Percentiles rank a stretch among this genome's conserved stretches.
Evolutionary conservation across 129 eudicot genomes (phyloP).

Genomic region (Tagetes patula): DNA sequence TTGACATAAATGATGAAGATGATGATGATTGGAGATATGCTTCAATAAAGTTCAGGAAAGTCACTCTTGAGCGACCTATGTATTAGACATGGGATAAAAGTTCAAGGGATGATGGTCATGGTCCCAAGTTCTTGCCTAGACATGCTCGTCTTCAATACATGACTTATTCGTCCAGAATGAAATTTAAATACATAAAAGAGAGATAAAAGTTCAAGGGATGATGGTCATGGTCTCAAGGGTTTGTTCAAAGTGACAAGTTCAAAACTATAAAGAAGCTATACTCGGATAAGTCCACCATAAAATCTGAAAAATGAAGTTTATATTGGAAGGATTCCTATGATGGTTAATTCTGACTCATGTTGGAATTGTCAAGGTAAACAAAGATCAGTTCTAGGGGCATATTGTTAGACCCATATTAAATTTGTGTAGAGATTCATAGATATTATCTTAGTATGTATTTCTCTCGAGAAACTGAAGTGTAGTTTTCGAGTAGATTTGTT

Average conservation of each 20-base stretch:
- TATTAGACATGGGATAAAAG: constrained; percentile 59
- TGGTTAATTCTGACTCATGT: constrained; percentile 86
- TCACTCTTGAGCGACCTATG: constrained; percentile 64
- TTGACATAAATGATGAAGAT: constrained; percentile 13
- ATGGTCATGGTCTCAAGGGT: constrained; percentile 33
- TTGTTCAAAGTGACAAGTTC: constrained; percentile 72
- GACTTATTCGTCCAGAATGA: constrained; percentile 67
- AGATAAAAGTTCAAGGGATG: constrained; percentile 44
- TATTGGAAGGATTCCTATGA: constrained; percentile 82
- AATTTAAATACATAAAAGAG: constrained; percentile 32
- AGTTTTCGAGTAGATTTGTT: too few species aligned
- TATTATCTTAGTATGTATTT: too few species aligned
- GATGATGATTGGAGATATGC: constrained; percentile 62
- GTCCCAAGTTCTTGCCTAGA: constrained; percentile 54
- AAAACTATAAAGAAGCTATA: constrained; percentile 61
- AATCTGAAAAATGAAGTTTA: constrained; percentile 37
- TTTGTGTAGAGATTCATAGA: too few species aligned
- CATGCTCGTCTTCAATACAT: constrained; percentile 88
- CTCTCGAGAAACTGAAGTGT: too few species aligned
- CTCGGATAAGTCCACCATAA: constrained; percentile 44
- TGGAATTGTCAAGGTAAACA: too few species aligned
- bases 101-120: constrained; percentile 43
- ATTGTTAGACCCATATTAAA: too few species aligned
- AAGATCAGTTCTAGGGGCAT: too few species aligned
- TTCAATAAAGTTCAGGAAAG: constrained; percentile 63